Conservation (phyloP, 1,139 yeast genomes). For the Insectozyma bohioensis region DNA sequence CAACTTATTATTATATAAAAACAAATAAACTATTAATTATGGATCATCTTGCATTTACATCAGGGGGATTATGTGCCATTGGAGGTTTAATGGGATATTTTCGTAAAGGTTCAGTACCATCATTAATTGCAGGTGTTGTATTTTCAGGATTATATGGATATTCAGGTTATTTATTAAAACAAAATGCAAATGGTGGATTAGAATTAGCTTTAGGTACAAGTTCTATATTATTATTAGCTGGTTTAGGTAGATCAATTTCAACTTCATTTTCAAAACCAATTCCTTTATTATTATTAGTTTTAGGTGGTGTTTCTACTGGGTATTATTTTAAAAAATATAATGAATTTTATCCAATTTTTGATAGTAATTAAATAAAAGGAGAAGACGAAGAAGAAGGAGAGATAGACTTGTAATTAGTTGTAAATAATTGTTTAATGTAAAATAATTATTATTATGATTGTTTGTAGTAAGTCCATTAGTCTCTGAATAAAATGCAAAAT, state of each 20-base stretch:
- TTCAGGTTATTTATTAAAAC: conserved; percentile 74
- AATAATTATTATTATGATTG: no score
- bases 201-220: conserved; percentile 79
- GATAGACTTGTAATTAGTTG: no score
- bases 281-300: conserved; percentile 61
- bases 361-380: no score
- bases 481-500: no score
- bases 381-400: no score
- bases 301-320: conserved; percentile 65
- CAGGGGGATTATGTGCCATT: conserved; percentile 69
- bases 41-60: conserved; percentile 82
- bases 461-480: no score
- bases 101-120: conserved; percentile 76
- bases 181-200: conserved; percentile 77
- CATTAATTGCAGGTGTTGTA: conserved; percentile 74
- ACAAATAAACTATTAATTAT: conserved; percentile 11
- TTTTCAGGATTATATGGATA: conserved; percentile 69
- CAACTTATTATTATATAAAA: no score
- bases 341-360: conserved; percentile 54
- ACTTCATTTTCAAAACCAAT: conserved; percentile 67
- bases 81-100: conserved; percentile 76
- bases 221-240: conserved; percentile 62
- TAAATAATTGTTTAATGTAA: no score
- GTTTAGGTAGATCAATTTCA: conserved; percentile 65
- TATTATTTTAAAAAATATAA: conserved; percentile 71